Conservation (phyloP, 1,284 basidiomycete genomes). For the Rhodotorula sp. region DNA sequence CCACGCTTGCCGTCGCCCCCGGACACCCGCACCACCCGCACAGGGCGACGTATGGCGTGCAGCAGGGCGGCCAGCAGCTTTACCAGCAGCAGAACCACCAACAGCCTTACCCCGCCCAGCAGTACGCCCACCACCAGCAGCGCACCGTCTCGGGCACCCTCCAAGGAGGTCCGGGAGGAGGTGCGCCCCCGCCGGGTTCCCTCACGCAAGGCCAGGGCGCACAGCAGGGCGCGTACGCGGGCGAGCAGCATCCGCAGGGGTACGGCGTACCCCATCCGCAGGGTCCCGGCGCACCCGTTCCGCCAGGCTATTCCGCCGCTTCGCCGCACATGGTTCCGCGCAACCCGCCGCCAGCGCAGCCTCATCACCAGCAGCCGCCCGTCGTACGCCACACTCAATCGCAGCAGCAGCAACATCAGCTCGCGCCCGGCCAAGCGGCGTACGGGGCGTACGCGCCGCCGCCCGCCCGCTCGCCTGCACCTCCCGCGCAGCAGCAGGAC, state of each 20-base stretch:
- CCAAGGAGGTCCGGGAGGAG: not conserved
- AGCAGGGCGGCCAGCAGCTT: not conserved
- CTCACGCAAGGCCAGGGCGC: not conserved
- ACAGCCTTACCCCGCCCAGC: not conserved
- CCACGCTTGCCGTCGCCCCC: not conserved
- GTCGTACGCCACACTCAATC: not conserved
- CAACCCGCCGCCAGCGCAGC: not conserved
- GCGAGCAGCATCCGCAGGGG: not conserved
- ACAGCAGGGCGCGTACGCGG: not conserved
- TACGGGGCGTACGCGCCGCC: not conserved
- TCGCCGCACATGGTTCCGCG: not conserved
- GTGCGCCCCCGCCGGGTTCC: not conserved
- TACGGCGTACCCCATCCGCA: not conserved
- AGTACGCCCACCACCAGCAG: not conserved
- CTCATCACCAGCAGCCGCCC: slow-evolving; percentile 1
- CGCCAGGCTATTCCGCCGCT: not conserved
- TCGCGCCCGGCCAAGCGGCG: not conserved
- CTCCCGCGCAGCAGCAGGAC: not conserved
- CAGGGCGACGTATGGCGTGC: too few species aligned
- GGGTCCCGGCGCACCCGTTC: not conserved
- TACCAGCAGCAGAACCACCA: not conserved
- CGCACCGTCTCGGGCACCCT: too few species aligned
- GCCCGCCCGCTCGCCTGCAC: not conserved
- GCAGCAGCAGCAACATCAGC: not conserved
- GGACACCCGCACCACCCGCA: not conserved